Evolutionary conservation across 2,329 filamentous ascomycete genomes (phyloP).

Genomic region (Colletotrichum paranaense): DNA sequence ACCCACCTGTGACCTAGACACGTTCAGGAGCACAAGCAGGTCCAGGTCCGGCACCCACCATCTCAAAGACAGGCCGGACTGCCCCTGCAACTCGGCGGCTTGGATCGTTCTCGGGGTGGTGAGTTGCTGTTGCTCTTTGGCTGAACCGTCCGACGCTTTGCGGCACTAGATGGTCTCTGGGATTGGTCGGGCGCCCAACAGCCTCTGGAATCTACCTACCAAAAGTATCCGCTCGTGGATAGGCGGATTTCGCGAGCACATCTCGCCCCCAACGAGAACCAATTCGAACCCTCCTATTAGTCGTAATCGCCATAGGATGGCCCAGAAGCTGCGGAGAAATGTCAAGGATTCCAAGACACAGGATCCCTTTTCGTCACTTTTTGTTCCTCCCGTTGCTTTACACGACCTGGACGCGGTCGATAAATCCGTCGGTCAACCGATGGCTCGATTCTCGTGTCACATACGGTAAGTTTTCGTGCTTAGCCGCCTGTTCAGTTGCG

Average conservation of each 20-base stretch:
- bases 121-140: slow-evolving; percentile 21
- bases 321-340: slow-evolving; percentile 14
- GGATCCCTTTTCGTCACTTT: background rate
- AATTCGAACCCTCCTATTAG: slow-evolving; percentile 14
- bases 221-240: slow-evolving; percentile 11
- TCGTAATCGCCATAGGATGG: background rate
- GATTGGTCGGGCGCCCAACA: slow-evolving; percentile 22
- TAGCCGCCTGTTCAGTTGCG: slow-evolving; percentile 16
- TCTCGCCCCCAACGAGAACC: slow-evolving; percentile 13
- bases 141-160: slow-evolving; percentile 10
- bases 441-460: slow-evolving; percentile 22
- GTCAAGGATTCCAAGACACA: background rate
- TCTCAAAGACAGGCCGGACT: slow-evolving; percentile 15
- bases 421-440: slow-evolving; percentile 3
- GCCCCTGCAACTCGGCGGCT: slow-evolving; percentile 25
- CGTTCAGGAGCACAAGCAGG: slow-evolving; percentile 15
- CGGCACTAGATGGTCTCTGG: slow-evolving; percentile 6
- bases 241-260: slow-evolving; percentile 13
- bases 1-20: background rate
- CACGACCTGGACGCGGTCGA: background rate
- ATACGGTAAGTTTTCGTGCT: background rate
- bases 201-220: background rate
- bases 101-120: slow-evolving; percentile 19
- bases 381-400: background rate
- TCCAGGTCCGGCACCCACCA: slow-evolving; percentile 12